These are phyloP conservation scores for Globisporangium orthogonon DNA, from an alignment of 352 stramenopile species.

Conservation along the genomic window DNA sequence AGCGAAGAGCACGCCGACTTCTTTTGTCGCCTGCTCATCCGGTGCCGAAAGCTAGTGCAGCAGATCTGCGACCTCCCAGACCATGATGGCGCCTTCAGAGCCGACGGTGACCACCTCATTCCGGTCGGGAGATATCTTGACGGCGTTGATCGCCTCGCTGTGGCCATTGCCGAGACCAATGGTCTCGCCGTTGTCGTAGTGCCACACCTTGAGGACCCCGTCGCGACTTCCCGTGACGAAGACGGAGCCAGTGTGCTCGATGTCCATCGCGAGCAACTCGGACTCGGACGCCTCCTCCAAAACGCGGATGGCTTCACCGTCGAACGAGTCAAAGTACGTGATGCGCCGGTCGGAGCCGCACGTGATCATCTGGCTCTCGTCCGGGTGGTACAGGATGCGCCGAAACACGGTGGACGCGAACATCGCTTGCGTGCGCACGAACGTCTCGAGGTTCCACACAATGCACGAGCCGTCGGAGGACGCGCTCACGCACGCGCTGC, in stretches of 20 bases:
- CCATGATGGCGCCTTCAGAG: constrained; percentile 93
- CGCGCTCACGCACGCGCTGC: constrained; percentile 68
- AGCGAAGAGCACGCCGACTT: not conserved
- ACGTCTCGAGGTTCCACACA: constrained; percentile 94
- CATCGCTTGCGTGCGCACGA: constrained; percentile 91
- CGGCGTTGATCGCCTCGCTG: constrained; percentile 89
- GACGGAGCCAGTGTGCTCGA: constrained; percentile 80
- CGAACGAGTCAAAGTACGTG: constrained; percentile 95
- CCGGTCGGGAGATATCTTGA: constrained; percentile 92
- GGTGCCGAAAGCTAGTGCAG: not conserved
- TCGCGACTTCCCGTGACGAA: constrained; percentile 92
- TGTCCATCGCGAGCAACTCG: constrained; percentile 92
- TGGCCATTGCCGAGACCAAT: constrained; percentile 88
- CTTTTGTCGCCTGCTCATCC: too few relatives aligned
- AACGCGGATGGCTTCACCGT: constrained; percentile 92
- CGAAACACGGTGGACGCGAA: constrained; percentile 96
- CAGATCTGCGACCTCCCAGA: constrained; percentile 87
- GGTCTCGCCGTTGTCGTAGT: constrained; percentile 94
- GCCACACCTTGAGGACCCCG: constrained; percentile 92
- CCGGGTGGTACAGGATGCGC: constrained; percentile 91
- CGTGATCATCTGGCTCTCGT: constrained; percentile 95
- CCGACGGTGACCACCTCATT: constrained; percentile 92
- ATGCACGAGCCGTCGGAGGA: constrained; percentile 91
- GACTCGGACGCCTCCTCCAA: constrained; percentile 87
- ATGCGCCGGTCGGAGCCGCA: constrained; percentile 94